phyloP scores from a whole-genome alignment of 208 protist genomes.

The Leishmania major region DNA sequence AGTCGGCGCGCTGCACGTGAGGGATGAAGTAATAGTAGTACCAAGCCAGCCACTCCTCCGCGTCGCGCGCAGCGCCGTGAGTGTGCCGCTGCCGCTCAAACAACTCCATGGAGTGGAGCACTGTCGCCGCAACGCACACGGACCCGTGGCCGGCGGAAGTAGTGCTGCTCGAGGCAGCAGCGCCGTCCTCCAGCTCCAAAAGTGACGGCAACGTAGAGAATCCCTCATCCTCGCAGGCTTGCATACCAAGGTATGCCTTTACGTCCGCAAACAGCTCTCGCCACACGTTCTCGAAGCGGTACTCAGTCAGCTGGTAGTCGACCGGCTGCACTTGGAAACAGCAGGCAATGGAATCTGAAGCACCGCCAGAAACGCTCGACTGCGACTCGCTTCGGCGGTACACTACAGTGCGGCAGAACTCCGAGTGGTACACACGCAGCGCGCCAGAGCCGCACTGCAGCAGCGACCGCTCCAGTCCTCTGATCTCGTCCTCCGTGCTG shows the following conservation, averaged over 20 bases:
- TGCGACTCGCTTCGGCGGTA: background rate
- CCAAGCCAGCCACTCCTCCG: constrained; percentile 40
- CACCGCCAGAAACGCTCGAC: background rate
- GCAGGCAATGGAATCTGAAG: background rate
- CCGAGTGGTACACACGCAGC: constrained; percentile 20
- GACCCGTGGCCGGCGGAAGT: constrained; percentile 14
- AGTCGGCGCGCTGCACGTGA: constrained; percentile 3
- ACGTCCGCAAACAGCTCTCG: constrained; percentile 44
- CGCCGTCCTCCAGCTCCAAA: constrained; percentile 1
- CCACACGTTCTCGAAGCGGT: constrained; percentile 49
- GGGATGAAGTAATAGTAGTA: constrained; percentile 32
- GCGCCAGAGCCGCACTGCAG: constrained; percentile 25
- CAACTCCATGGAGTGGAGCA: constrained; percentile 74
- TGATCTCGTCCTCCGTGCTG: constrained; percentile 4
- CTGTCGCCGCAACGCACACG: constrained; percentile 50
- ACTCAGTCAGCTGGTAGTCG: constrained; percentile 52
- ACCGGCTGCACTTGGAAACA: constrained; percentile 24
- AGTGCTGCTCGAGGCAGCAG: background rate
- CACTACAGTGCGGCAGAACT: constrained; percentile 21
- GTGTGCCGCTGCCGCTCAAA: constrained; percentile 52
- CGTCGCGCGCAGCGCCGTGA: constrained; percentile 40
- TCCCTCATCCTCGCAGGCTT: constrained; percentile 16
- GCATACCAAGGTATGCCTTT: constrained; percentile 36
- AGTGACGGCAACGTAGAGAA: background rate
- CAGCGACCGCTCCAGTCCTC: constrained; percentile 19